phyloP scores from a whole-genome alignment of 441 rosid genomes.

The Populus hybrid region DNA sequence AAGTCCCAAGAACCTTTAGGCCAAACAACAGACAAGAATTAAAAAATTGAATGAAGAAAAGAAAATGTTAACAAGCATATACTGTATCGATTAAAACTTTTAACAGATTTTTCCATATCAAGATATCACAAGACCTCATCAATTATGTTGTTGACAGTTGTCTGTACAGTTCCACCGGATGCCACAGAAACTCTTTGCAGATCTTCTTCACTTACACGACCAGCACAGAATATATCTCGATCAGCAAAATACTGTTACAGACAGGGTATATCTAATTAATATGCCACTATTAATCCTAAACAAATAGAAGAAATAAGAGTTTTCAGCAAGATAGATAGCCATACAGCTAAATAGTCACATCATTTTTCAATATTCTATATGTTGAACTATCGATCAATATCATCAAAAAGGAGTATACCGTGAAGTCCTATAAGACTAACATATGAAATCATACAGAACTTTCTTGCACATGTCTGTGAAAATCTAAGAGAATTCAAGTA shows the following conservation, averaged over 20 bases:
- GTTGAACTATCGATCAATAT: neutral
- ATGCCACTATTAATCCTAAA: neutral
- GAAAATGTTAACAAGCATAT: neutral
- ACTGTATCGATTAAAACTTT: neutral
- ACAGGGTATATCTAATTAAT: constrained; percentile 7
- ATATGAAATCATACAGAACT: neutral
- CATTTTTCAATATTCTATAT: neutral
- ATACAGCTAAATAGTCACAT: no score
- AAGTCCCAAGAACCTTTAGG: constrained; percentile 87
- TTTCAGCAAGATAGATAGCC: neutral
- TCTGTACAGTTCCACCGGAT: constrained; percentile 93
- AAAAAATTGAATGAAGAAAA: neutral
- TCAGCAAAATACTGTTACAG: constrained; percentile 91
- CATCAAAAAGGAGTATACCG: neutral
- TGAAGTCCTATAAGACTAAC: neutral
- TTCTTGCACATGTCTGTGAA: neutral
- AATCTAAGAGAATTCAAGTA: neutral
- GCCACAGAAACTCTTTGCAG: constrained; percentile 94
- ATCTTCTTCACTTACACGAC: constrained; percentile 97
- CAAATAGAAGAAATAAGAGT: no score
- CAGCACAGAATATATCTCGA: constrained; percentile 98
- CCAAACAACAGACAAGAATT: constrained; percentile 21
- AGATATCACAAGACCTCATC: constrained; percentile 51
- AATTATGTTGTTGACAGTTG: constrained; percentile 90
- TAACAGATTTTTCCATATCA: constrained; percentile 9